A percentile compares a stretch with the other conserved stretches of the same genome.
These are phyloP conservation scores for Bryoerythrophyllum caledonicum DNA, from an alignment of 225 moss, liverwort and hornwort species.

Conservation along the genomic window DNA sequence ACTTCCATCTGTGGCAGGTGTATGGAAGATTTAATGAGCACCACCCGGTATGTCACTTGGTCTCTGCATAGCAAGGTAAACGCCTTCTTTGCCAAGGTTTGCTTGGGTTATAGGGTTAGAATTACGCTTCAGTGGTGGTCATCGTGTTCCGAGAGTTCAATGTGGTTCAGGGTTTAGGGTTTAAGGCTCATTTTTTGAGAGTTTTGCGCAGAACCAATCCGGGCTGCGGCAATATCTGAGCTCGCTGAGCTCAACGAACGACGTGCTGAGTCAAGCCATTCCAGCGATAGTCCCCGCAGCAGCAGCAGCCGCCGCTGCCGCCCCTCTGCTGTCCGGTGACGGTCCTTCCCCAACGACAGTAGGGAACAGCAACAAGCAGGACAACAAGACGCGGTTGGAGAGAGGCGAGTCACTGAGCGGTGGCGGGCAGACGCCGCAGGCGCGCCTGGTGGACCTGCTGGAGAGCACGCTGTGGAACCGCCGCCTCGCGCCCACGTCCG, in stretches of 20 bases:
- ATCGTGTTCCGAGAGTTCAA: neutral
- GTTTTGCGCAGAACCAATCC: constrained; percentile 72
- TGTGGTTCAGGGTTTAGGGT: neutral
- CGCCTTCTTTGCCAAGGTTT: constrained; percentile 8
- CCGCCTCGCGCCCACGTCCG: constrained; percentile 90
- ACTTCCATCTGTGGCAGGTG: constrained; percentile 56
- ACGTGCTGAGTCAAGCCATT: constrained; percentile 45
- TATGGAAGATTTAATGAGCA: constrained; percentile 97
- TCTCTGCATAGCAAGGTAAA: constrained; percentile 96
- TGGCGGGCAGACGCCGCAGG: constrained; percentile 68
- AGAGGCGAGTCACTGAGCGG: constrained; percentile 52
- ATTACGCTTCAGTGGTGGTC: neutral
- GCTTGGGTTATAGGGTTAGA: too few relatives aligned
- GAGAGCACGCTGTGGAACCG: constrained; percentile 99
- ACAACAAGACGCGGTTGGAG: constrained; percentile 79
- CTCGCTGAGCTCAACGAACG: constrained; percentile 76
- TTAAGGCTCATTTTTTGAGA: neutral
- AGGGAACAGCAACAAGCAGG: constrained; percentile 96
- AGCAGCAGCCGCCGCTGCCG: constrained; percentile 21
- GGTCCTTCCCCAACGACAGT: constrained; percentile 36
- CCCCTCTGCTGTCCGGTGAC: constrained; percentile 47
- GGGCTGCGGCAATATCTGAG: constrained; percentile 87
- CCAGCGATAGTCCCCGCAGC: constrained; percentile 41
- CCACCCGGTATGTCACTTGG: constrained; percentile 98
- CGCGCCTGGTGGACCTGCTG: constrained; percentile 84